Evolutionary conservation across 2,329 filamentous ascomycete genomes (phyloP).

Genomic region (Hypoxylon sp.): DNA sequence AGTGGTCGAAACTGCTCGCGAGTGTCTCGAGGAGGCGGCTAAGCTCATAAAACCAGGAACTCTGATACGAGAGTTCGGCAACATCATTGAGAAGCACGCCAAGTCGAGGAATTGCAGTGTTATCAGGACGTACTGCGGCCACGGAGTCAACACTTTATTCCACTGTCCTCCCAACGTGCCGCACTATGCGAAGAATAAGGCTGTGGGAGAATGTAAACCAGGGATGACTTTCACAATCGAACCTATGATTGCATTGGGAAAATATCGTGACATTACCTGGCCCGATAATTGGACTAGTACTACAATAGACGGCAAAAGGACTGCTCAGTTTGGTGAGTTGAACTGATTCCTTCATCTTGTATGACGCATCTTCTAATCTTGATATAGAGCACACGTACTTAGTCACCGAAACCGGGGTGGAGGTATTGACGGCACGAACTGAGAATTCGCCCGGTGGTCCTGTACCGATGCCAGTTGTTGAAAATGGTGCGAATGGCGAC

Average conservation of each 20-base stretch:
- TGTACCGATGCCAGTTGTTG: constrained; percentile 66
- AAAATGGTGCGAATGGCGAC: constrained; percentile 44
- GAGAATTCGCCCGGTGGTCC: constrained; percentile 83
- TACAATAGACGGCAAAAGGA: constrained; percentile 88
- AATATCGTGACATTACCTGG: constrained; percentile 94
- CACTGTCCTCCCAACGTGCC: constrained; percentile 95
- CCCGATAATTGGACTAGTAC: constrained; percentile 99
- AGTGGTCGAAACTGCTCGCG: constrained; percentile 89
- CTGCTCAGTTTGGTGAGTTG: constrained; percentile 88
- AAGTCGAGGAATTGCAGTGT: constrained; percentile 89
- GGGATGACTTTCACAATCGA: constrained; percentile 99
- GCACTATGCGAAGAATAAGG: constrained; percentile 99
- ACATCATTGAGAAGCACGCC: constrained; percentile 94
- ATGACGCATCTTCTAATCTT: constrained; percentile 15
- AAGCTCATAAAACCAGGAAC: constrained; percentile 93
- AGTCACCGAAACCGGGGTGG: constrained; percentile 87
- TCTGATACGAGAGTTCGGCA: constrained; percentile 92
- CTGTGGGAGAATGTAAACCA: constrained; percentile 91
- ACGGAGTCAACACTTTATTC: constrained; percentile 94
- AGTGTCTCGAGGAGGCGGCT: constrained; percentile 92
- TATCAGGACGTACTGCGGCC: constrained; percentile 95
- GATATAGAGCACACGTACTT: constrained; percentile 82
- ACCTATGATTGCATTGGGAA: constrained; percentile 96
- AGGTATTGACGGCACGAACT: constrained; percentile 82
- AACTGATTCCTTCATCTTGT: neutral